Evolutionary conservation across 2,329 filamentous ascomycete genomes (phyloP), one percentile per base, ranked within the genome.

Genomic region (Claviceps cyperi): DNA sequence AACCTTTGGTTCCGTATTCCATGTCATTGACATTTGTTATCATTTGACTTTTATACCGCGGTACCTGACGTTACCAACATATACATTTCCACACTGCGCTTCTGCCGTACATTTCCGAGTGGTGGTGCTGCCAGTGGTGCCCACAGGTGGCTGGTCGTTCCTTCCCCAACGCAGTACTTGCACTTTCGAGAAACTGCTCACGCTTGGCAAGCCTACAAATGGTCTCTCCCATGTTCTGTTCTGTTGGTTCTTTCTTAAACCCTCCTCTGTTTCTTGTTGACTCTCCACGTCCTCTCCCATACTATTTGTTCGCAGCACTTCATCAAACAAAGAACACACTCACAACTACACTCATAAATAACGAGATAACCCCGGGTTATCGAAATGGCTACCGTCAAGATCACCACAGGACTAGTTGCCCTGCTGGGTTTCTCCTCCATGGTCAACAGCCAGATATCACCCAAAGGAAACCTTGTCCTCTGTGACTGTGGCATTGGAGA

Each of bases 401-500:
- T 62, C 41, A 32, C 54, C 6, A 43, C 48, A 19, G 54, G 55
- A 36, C 28, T 60, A 19, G 48, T 56, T 24, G 55, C 54, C 49
- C 36, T 62, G 24, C 48, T 61, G 13, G 51, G 58, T 39, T 50
- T 66, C 9, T 22, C 59, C 40, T 49, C 54, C 35, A 37, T 55
- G 11, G 50, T 47, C 21, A 50, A 53, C 14, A 59, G 57, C 45
- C 57, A 65, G 48, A 57, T 58, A 49, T 57, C 61, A 37, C 57
- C 58, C 36, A 59, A 62, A 14, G 66, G 66, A 53, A 62, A 69
- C 15, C 64, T 70, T 39, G 60, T 70, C 39, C 63, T 70, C 45
- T 67, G 66, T 32, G 67, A 70, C 48, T 70, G 67, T 50, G 67
- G 68, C 32, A 69, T 69, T 50, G 68, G 68, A 5, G 64, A 68